phyloP scores from a whole-genome alignment of 2,329 filamentous ascomycete genomes.

The Scytalidium sp. region DNA sequence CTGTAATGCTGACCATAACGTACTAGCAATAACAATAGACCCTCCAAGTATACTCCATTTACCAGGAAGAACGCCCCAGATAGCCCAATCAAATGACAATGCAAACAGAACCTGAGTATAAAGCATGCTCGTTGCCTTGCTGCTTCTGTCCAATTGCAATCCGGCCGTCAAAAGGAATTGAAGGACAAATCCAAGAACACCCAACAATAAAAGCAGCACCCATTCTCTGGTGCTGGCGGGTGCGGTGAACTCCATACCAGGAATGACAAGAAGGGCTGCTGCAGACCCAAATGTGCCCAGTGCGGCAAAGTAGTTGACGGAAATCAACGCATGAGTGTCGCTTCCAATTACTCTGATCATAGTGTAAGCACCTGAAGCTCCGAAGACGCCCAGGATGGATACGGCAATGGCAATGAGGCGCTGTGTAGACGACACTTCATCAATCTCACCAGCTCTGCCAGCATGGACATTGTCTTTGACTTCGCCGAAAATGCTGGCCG shows the following conservation, averaged over 20 bases:
- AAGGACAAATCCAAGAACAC: conserved; percentile 73
- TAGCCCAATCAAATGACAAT: conserved; percentile 23
- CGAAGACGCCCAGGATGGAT: conserved; percentile 74
- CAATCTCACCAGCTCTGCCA: conserved; percentile 7
- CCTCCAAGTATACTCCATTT: conserved; percentile 25
- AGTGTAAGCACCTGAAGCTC: conserved; percentile 71
- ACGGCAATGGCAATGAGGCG: conserved; percentile 63
- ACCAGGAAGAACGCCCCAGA: conserved; percentile 26
- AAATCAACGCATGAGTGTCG: conserved; percentile 78
- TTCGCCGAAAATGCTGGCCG: conserved; percentile 18
- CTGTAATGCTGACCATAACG: conserved; percentile 25
- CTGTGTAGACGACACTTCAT: conserved; percentile 17
- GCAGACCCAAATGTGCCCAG: conserved; percentile 67
- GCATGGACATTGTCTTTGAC: conserved; percentile 10
- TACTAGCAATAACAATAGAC: conserved; percentile 24
- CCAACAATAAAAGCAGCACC: conserved; percentile 66
- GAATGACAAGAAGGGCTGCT: conserved; percentile 41
- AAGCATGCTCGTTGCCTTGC: conserved; percentile 55
- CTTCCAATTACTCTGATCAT: conserved; percentile 77
- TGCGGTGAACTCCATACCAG: conserved; percentile 40
- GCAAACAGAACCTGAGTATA: conserved; percentile 72
- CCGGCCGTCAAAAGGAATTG: conserved; percentile 85
- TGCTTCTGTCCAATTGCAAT: conserved; percentile 42
- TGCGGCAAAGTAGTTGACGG: conserved; percentile 78
- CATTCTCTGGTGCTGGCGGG: conserved; percentile 47